Percentiles rank a stretch among this genome's conserved stretches.
Evolutionary conservation across 1,139 yeast species (phyloP).

Genomic region (Candida glucosophila): DNA sequence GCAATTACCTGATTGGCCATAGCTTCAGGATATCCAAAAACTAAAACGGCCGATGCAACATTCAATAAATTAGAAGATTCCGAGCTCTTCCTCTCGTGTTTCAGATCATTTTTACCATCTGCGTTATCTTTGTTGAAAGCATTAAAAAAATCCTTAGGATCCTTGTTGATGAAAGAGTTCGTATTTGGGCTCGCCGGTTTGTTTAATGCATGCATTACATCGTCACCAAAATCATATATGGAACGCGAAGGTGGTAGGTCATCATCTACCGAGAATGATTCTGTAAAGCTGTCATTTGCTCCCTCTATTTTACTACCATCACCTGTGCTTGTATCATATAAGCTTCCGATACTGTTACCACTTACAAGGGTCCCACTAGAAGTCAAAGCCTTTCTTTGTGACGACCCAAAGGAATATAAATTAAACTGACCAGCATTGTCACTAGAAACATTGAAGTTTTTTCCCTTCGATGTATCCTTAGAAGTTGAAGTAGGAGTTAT

Average conservation of each 20-base stretch:
- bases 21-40: constrained; percentile 83
- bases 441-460: constrained; percentile 8
- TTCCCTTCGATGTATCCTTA: constrained; percentile 9
- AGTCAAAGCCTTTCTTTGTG: constrained; percentile 16
- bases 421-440: constrained; percentile 21
- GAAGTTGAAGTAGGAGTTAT: constrained; percentile 16
- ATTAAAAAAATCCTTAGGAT: constrained; percentile 38
- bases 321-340: constrained; percentile 15
- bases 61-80: constrained; percentile 15
- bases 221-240: constrained; percentile 47
- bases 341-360: constrained; percentile 9
- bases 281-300: constrained; percentile 17
- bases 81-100: constrained; percentile 1
- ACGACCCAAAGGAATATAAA: constrained; percentile 31
- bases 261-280: constrained; percentile 25
- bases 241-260: constrained; percentile 58
- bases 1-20: constrained; percentile 59
- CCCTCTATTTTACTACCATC: constrained; percentile 24
- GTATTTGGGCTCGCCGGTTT: constrained; percentile 22
- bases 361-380: constrained; percentile 11
- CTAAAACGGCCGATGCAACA: constrained; percentile 61
- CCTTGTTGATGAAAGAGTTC: constrained; percentile 33
- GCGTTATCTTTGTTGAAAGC: constrained; percentile 30
- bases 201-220: constrained; percentile 24
- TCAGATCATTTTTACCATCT: constrained; percentile 1